phyloP scores from a whole-genome alignment of 345 rosid species.

The Brassica carinata region DNA sequence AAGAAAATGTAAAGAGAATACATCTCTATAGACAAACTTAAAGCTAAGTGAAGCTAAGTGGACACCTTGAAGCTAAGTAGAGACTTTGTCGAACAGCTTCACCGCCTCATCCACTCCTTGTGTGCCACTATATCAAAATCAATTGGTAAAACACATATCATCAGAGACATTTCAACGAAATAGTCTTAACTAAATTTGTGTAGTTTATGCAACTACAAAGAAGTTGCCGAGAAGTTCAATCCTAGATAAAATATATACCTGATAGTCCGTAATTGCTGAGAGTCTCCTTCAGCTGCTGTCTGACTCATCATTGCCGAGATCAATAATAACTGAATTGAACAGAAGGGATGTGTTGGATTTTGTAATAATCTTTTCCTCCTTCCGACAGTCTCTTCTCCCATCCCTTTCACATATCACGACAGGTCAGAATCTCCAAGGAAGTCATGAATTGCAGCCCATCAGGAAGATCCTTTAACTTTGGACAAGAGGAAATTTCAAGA shows the following conservation, averaged over 20 bases:
- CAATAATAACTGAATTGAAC: not conserved
- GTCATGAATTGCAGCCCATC: too few relatives aligned
- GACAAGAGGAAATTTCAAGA: too few relatives aligned
- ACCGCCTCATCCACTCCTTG: too few relatives aligned
- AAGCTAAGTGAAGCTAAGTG: too few relatives aligned
- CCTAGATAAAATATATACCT: not conserved
- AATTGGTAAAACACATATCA: not conserved
- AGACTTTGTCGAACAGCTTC: too few relatives aligned
- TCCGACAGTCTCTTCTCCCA: not conserved
- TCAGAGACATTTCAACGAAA: not conserved
- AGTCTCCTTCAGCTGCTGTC: not conserved
- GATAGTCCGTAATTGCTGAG: not conserved
- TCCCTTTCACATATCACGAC: too few relatives aligned
- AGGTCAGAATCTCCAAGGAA: not conserved
- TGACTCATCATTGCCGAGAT: not conserved
- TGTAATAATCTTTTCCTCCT: not conserved
- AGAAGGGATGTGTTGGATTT: not conserved
- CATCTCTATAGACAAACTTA: too few relatives aligned
- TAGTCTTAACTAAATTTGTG: not conserved
- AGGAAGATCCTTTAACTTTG: too few relatives aligned
- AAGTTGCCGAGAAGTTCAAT: not conserved
- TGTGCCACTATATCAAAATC: too few relatives aligned
- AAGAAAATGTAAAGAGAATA: too few relatives aligned
- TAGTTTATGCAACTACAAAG: not conserved
- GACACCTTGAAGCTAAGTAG: too few relatives aligned